Base-by-base conservation (phyloP, 805 yeast genomes). In the Metschnikowia continentalis region DNA sequence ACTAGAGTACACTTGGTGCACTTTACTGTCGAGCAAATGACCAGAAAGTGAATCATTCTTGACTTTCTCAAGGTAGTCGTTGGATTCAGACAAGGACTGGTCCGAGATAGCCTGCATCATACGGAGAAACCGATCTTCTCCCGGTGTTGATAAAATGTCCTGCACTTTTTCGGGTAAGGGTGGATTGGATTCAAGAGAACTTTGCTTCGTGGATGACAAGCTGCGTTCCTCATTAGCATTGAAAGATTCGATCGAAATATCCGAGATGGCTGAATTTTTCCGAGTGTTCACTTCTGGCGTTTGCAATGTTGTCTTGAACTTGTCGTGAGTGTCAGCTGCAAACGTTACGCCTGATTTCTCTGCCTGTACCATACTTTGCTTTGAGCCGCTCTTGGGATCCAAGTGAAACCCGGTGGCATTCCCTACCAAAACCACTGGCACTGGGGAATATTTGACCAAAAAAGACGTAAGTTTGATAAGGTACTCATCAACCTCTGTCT, bases 391-490 rank as follows among this genome's bases (percentile, higher is more conserved):
- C 17, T 44, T 44, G 33, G 35, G 10, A 13, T 26, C 26, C 20
- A 44, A 33, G 47, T 61, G 63, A 46, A 53, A 60, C 1, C 39
- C 32, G 15, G 67, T 63, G 32, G 56, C 33, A 43, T 62, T 69
- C 6, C 76, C 76, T 6, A 70, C 72, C 36, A 72, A 48, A 2
- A 74, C 59, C 33, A 70, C 71, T 0, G 78, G 78, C 2, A 71
- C 64, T 0, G 74, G 58, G 5, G 74, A 68, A 54, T 74, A 72
- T 46, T 71, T 70, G 35, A 74, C 57, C 42, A 70, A 53, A 54
- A 70, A 74, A 32, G 75, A 69, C 13, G 71, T 62, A 35, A 72
- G 60, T 52, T 71, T 72, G 43, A 74, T 59, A 47, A 73, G 56
- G 47, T 59, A 71, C 44, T 63, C 65, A 38, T 64, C 65, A 17